Conservation (phyloP, 148 eudicot genomes). For the Arctostaphylos glauca region DNA sequence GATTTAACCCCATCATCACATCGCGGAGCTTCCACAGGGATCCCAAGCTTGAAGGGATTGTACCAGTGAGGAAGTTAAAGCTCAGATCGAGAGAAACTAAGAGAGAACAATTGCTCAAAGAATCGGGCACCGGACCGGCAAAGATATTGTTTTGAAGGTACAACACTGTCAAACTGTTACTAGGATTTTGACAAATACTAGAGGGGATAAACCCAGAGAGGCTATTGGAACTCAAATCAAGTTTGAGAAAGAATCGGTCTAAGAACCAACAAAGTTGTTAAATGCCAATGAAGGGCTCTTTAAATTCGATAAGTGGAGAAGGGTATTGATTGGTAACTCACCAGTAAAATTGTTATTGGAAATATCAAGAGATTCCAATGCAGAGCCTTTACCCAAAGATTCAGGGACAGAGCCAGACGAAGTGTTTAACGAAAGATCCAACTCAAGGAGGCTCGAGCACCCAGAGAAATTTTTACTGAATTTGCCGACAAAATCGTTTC, state of each 20-base stretch:
- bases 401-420: slow-evolving; percentile 65
- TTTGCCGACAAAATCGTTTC: slow-evolving; percentile 43
- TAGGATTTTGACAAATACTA: slow-evolving; percentile 36
- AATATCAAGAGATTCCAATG: slow-evolving; percentile 47
- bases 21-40: slow-evolving; percentile 42
- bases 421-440: slow-evolving; percentile 68
- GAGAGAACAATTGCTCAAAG: slow-evolving; percentile 41
- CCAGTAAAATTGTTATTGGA: slow-evolving; percentile 78
- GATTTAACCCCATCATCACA: slow-evolving; percentile 54
- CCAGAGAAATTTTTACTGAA: slow-evolving; percentile 36
- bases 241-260: slow-evolving; percentile 49
- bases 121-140: slow-evolving; percentile 45
- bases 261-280: slow-evolving; percentile 55
- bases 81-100: slow-evolving; percentile 59
- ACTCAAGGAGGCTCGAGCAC: slow-evolving; percentile 48
- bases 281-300: slow-evolving; percentile 37
- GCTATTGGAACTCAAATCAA: slow-evolving; percentile 61
- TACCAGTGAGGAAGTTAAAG: slow-evolving; percentile 45
- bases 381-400: slow-evolving; percentile 53
- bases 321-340: slow-evolving; percentile 59
- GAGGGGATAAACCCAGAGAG: slow-evolving; percentile 49
- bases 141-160: slow-evolving; percentile 50
- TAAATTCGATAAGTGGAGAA: slow-evolving; percentile 50
- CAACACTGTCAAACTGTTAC: slow-evolving; percentile 36
- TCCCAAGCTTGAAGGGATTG: slow-evolving; percentile 45